Percentiles rank a stretch among this genome's conserved stretches.
phyloP scores from a whole-genome alignment of 106 monocot species.

The Dendrobium officinale region DNA sequence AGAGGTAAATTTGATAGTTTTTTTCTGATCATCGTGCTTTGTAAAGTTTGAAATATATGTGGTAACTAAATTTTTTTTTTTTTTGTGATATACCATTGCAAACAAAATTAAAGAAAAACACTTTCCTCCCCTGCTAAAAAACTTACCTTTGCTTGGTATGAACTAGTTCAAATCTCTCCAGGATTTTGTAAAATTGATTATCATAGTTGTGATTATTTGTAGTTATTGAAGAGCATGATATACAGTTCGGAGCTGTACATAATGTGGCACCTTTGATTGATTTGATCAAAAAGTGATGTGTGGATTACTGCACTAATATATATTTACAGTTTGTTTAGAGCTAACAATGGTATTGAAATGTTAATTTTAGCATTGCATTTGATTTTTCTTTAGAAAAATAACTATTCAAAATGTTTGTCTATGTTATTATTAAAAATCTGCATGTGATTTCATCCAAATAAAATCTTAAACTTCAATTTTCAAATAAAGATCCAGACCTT shows the following conservation, averaged over 20 bases:
- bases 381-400: background rate
- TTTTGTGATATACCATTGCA: conserved; percentile 2
- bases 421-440: no score
- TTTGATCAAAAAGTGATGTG: background rate
- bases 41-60: background rate
- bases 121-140: background rate
- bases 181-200: background rate
- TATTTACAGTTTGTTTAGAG: background rate
- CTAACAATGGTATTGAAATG: background rate
- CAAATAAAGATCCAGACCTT: no score
- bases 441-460: no score
- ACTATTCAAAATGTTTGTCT: background rate
- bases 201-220: background rate
- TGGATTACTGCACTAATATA: background rate
- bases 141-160: background rate
- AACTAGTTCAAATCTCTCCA: background rate
- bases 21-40: background rate
- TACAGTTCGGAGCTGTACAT: background rate
- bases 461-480: no score
- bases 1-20: conserved; percentile 45
- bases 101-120: background rate
- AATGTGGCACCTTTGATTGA: background rate
- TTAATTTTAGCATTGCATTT: background rate
- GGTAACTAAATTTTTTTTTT: background rate
- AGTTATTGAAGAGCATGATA: background rate